Evolutionary conservation across 2,329 filamentous ascomycete genomes (phyloP), one percentile per base, ranked within the genome.

Genomic region (Colletotrichum camelliae): DNA sequence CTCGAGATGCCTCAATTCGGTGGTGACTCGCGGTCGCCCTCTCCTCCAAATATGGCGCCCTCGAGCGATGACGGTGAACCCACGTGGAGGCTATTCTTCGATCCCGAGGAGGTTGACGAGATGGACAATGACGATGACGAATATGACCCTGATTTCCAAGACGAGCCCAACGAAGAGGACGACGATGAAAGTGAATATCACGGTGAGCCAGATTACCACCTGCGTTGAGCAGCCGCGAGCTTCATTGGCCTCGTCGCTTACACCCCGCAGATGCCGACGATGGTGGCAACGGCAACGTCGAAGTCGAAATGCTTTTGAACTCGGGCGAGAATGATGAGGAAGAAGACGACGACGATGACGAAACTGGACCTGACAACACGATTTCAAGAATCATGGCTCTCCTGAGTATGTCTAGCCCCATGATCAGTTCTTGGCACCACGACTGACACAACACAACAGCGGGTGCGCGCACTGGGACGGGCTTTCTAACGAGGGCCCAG

Each of bases 401-500:
- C 3, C 35, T 77, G 9, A 43, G 70, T 67, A 13, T n/a, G 64
- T 58, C 27, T 18, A 43, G 15, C 39, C 24, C 2, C 31, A 5
- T 24, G 24, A n/a, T 18, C n/a, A n/a, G 78, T 33, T 77, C 79
- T 80, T 9, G 79, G 80, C 39, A 78, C 68, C 81, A 77, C 77
- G 60, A 81, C 84, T 81, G 80, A 81, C 71, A 81, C 81, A 84
- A 78, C 76, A 79, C 77, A 77, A 70, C 66, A 77, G 72, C 72
- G 67, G 33, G 43, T 83, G 64, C 70, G 43, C 80, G 80, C 18
- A 79, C 79, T 29, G 78, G 79, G 43, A 78, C 80, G 48, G 81
- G 82, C 9, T 74, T 83, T 6, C 79, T 87, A 55, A 85, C 82
- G 0, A 79, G 79, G 65, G 80, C 80, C 29, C 86, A 88, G 70